These are phyloP conservation scores for Cyclotella cryptica DNA, from an alignment of 108 stramenopile genomes.

Conservation along the genomic window DNA sequence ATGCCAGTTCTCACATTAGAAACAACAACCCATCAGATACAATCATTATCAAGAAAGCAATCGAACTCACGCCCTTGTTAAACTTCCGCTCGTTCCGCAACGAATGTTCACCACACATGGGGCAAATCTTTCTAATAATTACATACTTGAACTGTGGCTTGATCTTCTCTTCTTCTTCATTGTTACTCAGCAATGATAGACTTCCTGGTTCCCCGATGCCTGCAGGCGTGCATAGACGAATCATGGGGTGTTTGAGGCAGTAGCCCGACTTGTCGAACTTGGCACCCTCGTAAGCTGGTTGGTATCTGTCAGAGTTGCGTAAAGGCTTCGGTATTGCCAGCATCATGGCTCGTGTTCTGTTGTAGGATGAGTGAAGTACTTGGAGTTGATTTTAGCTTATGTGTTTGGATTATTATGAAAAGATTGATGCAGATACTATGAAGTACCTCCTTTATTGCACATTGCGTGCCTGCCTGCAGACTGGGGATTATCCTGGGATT, in stretches of 20 bases:
- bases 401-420: no score
- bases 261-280: slow-evolving; percentile 22
- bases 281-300: slow-evolving; percentile 24
- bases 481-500: no score
- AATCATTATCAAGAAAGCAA: background rate
- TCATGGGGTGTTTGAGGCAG: slow-evolving; percentile 32
- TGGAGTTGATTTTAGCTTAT: no score
- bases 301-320: no score
- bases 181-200: background rate
- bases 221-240: slow-evolving; percentile 20
- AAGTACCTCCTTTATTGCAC: no score
- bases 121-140: slow-evolving; percentile 24
- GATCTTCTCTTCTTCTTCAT: background rate
- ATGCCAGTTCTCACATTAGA: background rate
- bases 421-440: no score
- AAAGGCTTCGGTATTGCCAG: no score
- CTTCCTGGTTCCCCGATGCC: background rate
- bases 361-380: no score
- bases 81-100: slow-evolving; percentile 22
- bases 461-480: no score
- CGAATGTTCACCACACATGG: slow-evolving; percentile 27
- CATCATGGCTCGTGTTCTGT: no score
- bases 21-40: background rate
- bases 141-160: background rate
- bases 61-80: slow-evolving; percentile 1